Evolutionary conservation across 306 rosid genomes (phyloP).

Genomic region (Lathyrus sativus): DNA sequence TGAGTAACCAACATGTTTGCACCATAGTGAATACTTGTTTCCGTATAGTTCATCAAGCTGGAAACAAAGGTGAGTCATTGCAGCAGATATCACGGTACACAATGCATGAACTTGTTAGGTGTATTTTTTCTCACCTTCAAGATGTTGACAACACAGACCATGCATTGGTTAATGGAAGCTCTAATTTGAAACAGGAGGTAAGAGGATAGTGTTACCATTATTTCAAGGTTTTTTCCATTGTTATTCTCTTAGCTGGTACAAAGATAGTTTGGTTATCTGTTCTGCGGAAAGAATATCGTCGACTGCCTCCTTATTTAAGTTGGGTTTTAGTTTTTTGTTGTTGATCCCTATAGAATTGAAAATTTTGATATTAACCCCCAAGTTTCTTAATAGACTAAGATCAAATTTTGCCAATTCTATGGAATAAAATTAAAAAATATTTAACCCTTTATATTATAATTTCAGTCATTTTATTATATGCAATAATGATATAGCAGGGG

Average conservation of each 20-base stretch:
- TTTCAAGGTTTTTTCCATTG: conserved; percentile 33
- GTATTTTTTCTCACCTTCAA: conserved; percentile 93
- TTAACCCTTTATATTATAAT: conserved; percentile 16
- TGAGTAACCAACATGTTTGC: conserved; percentile 98
- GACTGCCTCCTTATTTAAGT: background rate
- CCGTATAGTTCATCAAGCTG: conserved; percentile 97
- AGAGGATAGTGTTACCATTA: conserved; percentile 16
- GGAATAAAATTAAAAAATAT: background rate
- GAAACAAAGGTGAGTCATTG: conserved; percentile 85
- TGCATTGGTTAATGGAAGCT: conserved; percentile 66
- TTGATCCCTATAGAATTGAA: background rate
- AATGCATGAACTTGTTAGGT: conserved; percentile 86
- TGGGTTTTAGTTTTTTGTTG: background rate
- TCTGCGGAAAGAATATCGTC: conserved; percentile 16
- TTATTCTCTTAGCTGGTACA: conserved; percentile 27
- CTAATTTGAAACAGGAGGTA: conserved; percentile 65
- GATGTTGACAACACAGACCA: conserved; percentile 73
- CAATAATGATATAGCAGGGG: conserved; percentile 2
- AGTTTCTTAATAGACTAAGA: background rate
- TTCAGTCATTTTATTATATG: conserved; percentile 3
- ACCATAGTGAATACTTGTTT: conserved; percentile 93
- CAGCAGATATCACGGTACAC: conserved; percentile 92
- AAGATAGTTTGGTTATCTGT: conserved; percentile 3
- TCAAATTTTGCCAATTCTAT: background rate
- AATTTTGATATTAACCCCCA: background rate